These are phyloP conservation scores for Hypericum androsaemum DNA, from an alignment of 345 rosid genomes.

Conservation along the genomic window DNA sequence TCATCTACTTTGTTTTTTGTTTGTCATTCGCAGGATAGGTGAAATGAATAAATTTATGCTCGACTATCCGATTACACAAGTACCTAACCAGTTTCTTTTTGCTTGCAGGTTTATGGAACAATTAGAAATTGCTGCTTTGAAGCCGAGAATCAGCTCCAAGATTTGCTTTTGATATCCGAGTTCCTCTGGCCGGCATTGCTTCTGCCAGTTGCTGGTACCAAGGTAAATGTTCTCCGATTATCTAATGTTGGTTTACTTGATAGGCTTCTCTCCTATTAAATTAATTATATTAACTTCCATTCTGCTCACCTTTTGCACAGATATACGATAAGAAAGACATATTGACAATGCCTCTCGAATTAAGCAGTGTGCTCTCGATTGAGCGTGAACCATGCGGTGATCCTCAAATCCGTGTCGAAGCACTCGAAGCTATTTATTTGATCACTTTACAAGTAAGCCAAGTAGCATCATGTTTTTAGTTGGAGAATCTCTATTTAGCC, in stretches of 20 bases:
- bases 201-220: constrained; percentile 84
- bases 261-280: neutral
- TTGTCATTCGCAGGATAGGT: neutral
- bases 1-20: too few relatives aligned
- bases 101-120: constrained; percentile 69
- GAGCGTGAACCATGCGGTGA: constrained; percentile 83
- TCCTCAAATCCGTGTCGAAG: constrained; percentile 68
- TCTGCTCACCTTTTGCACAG: constrained; percentile 21
- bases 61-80: constrained; percentile 4
- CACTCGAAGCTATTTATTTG: constrained; percentile 78
- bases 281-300: constrained; percentile 4
- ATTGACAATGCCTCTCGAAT: constrained; percentile 81
- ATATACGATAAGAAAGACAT: constrained; percentile 52
- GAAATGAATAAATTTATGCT: constrained; percentile 8
- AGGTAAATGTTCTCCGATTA: constrained; percentile 28
- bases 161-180: constrained; percentile 73
- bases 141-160: constrained; percentile 74
- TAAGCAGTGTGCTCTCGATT: constrained; percentile 71
- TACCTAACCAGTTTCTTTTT: constrained; percentile 8
- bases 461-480: neutral
- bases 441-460: constrained; percentile 53
- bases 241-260: neutral
- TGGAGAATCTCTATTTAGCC: neutral
- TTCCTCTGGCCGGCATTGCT: constrained; percentile 94
- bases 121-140: constrained; percentile 86